Evolutionary conservation across 345 rosid species (phyloP).

Genomic region (Ceriops tagal): DNA sequence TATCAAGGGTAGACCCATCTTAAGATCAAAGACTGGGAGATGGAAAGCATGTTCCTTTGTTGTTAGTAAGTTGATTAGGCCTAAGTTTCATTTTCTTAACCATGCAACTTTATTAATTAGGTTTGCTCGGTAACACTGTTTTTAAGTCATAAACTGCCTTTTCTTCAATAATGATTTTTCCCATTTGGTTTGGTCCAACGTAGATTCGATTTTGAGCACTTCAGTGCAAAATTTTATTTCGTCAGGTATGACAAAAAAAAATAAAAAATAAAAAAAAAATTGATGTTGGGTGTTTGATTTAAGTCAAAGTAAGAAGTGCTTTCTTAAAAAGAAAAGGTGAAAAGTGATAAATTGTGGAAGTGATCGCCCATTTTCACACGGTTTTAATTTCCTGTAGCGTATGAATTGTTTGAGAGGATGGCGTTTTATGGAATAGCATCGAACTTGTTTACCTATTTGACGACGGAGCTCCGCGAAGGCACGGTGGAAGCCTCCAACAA

Average conservation of each 20-base stretch:
- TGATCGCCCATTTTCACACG: no score
- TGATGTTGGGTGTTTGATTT: no score
- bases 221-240: no score
- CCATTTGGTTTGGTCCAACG: no score
- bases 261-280: no score
- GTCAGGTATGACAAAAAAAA: no score
- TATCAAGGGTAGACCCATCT: slow-evolving; percentile 43
- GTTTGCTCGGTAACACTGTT: not conserved
- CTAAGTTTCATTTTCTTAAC: not conserved
- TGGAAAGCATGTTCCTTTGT: slow-evolving; percentile 57
- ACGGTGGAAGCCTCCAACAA: slow-evolving; percentile 57
- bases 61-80: slow-evolving; percentile 27
- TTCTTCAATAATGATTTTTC: no score
- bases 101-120: not conserved
- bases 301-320: no score
- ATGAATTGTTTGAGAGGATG: slow-evolving; percentile 70
- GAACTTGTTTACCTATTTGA: slow-evolving; percentile 51
- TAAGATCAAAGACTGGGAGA: slow-evolving; percentile 46
- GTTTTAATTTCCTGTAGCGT: slow-evolving; percentile 26
- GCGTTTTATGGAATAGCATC: slow-evolving; percentile 62
- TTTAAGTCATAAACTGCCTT: no score
- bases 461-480: slow-evolving; percentile 49
- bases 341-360: no score
- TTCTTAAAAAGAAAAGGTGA: no score
- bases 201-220: no score